Percentiles rank a stretch among this genome's conserved stretches.
Evolutionary conservation across 352 stramenopile species (phyloP).

Genomic region (Phytophthora syringae): DNA sequence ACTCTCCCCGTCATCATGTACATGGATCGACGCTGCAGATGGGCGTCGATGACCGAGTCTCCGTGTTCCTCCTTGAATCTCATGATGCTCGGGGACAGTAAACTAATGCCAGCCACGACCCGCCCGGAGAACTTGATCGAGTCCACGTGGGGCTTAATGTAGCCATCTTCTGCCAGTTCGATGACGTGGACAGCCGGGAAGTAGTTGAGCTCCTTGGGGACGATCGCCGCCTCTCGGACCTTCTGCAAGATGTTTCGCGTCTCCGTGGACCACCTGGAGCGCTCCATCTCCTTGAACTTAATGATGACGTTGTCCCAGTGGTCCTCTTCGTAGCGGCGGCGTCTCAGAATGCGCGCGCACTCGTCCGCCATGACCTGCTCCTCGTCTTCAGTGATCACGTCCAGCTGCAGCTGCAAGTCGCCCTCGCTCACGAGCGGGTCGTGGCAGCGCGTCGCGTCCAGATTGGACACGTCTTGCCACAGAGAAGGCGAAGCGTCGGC

Average conservation of each 20-base stretch:
- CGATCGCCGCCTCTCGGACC: constrained; percentile 59
- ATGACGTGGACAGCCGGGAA: constrained; percentile 86
- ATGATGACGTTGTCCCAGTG: constrained; percentile 89
- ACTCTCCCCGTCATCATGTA: constrained; percentile 89
- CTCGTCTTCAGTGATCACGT: constrained; percentile 80
- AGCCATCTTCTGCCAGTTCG: constrained; percentile 80
- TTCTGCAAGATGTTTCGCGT: constrained; percentile 69
- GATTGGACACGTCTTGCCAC: constrained; percentile 46
- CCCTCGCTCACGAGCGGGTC: constrained; percentile 62
- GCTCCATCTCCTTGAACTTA: constrained; percentile 92
- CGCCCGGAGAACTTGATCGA: constrained; percentile 89
- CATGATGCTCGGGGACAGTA: constrained; percentile 87
- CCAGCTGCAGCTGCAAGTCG: constrained; percentile 70
- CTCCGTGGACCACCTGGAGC: constrained; percentile 79
- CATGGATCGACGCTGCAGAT: constrained; percentile 76
- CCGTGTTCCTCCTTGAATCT: constrained; percentile 84
- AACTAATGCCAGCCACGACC: constrained; percentile 76
- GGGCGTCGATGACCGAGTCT: constrained; percentile 69
- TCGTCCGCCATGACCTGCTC: constrained; percentile 77
- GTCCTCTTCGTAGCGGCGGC: constrained; percentile 79
- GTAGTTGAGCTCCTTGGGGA: constrained; percentile 71
- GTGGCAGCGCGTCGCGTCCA: constrained; percentile 65
- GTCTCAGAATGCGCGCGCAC: constrained; percentile 63
- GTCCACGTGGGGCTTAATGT: constrained; percentile 89
- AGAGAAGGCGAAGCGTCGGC: not conserved